These are phyloP conservation scores for Rhodomyrtus tomentosa DNA, from an alignment of 345 rosid genomes.

Conservation along the genomic window DNA sequence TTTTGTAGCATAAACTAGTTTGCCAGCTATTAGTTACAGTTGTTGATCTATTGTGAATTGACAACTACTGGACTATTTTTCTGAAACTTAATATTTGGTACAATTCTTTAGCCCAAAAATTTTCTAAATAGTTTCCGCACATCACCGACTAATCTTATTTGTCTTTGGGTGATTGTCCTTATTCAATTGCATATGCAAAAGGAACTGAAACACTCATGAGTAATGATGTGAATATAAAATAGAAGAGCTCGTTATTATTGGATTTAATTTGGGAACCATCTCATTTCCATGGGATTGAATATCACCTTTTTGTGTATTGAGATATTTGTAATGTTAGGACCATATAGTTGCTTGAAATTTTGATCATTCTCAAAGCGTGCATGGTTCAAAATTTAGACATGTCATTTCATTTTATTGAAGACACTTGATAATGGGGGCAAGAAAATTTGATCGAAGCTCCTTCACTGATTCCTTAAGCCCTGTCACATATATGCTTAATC, in stretches of 20 bases:
- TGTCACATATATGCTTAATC: background rate
- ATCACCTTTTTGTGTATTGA: background rate
- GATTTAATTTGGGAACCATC: background rate
- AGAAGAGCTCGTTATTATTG: background rate
- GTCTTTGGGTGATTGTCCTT: background rate
- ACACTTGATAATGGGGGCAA: background rate
- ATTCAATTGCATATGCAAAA: background rate
- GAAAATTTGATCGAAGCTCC: background rate
- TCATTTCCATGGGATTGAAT: background rate
- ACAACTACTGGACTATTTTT: background rate
- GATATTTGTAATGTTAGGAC: background rate
- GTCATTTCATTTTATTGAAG: background rate
- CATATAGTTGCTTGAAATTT: background rate
- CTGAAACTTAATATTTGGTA: background rate
- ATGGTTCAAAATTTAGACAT: background rate
- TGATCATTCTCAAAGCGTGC: background rate
- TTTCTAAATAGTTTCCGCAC: background rate
- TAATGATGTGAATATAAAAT: background rate
- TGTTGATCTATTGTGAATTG: background rate
- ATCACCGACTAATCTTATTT: background rate
- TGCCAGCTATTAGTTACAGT: background rate
- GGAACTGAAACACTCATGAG: background rate
- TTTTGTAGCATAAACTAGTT: background rate
- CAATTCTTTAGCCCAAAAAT: background rate
- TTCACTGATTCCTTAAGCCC: background rate